Evolutionary conservation across 192 early-diverging fungal genomes (phyloP), one percentile per base, ranked within the genome.

Genomic region (Linnemannia elongata): DNA sequence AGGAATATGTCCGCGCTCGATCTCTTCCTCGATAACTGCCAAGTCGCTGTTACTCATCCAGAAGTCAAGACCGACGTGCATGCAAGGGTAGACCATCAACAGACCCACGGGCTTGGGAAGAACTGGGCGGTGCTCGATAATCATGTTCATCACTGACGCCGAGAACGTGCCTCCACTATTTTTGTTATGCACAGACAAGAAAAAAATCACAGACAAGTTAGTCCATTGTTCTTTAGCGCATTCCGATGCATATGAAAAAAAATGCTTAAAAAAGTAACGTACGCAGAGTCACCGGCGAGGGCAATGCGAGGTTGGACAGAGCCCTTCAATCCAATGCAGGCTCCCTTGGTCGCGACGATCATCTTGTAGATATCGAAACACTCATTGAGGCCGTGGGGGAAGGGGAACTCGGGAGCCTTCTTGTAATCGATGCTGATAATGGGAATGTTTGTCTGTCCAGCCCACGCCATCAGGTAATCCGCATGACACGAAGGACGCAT

Each of bases 331-430:
- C 98, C 98, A 54, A 99, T 90, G 38, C 91, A 91, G 18, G 85
- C 91, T 38, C 97, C 98, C 74, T 94, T 95, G 66, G 93, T 94
- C 77, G 95, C 93, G 1, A 95, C 88, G 36, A 99, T 92, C 42
- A 87, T 74, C 18, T 89, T 82, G 89, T 98, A 99, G 22, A 96
- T 92, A 79, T 97, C 97, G 89, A 96, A 98, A 83, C 96, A 97
- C 82, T 99, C 96, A 74, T 98, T 94, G 33, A 98, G 83, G 0
- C 94, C 96, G 70, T 92, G 96, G 2, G 98, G 98, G 81, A 96
- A 99, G n/a, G 98, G 98, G 72, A 93, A 93, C 88, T 98, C 98
- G 47, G 97, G 98, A 10, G 97, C 96, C 88, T 99, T 99, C 72
- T 95, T 96, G 75, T 99, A 99, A 80, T 99, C 93, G 63, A 99